Evolutionary conservation across 192 early-diverging fungal genomes (phyloP).

Genomic region (Umbelopsis isabellina): DNA sequence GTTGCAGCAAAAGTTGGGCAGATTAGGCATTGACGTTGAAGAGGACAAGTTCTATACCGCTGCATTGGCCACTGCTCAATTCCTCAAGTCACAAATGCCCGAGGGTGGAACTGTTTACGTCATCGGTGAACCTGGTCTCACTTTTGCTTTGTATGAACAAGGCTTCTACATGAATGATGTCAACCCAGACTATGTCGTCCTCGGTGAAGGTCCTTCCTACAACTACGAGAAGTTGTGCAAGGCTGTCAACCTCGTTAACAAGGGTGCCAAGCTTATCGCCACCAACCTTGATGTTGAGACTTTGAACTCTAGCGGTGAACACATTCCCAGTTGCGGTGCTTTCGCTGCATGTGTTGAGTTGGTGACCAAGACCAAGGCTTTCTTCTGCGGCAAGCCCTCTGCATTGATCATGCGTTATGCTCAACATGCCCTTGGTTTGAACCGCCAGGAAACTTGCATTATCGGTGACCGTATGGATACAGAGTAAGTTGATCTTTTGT

Average conservation of each 20-base stretch:
- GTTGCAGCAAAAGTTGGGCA: conserved; percentile 54
- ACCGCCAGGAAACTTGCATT: conserved; percentile 62
- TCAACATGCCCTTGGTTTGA: conserved; percentile 52
- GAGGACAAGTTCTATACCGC: conserved; percentile 63
- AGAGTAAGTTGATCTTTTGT: conserved; percentile 46
- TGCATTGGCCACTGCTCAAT: conserved; percentile 59
- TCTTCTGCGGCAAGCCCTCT: conserved; percentile 60
- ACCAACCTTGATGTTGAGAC: conserved; percentile 66
- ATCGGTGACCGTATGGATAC: conserved; percentile 73
- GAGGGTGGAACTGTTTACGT: conserved; percentile 55
- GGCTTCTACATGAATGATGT: conserved; percentile 65
- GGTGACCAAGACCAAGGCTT: conserved; percentile 62
- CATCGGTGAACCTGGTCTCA: conserved; percentile 63
- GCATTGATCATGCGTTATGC: conserved; percentile 63
- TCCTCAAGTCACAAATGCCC: conserved; percentile 58
- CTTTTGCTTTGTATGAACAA: conserved; percentile 58
- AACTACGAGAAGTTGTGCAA: conserved; percentile 58
- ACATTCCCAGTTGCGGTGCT: conserved; percentile 60
- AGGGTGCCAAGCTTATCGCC: conserved; percentile 62
- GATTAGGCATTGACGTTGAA: conserved; percentile 54
- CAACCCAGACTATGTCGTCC: conserved; percentile 63
- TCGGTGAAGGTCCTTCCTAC: conserved; percentile 58
- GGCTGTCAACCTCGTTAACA: conserved; percentile 56
- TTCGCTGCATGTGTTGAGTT: conserved; percentile 59
- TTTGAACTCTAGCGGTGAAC: conserved; percentile 46